Base-by-base conservation (phyloP, 495 filamentous ascomycete genomes). In the Parathielavia appendiculata region DNA sequence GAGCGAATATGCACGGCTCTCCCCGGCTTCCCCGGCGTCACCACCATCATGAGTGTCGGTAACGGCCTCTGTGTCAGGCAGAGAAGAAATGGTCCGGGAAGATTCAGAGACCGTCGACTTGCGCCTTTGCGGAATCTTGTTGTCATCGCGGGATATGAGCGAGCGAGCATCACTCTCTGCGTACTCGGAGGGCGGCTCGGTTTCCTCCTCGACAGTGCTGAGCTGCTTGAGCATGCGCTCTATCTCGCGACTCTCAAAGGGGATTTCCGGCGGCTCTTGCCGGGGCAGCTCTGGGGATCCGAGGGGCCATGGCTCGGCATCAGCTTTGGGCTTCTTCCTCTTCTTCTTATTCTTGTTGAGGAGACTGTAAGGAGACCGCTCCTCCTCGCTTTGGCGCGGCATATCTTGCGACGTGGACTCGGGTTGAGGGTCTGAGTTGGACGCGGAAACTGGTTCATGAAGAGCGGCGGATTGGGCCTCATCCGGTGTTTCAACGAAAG, bases 291-390 rank as follows among this genome's bases (percentile, higher is more conserved):
- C 57, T 0, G 64, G 57, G 1, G 64, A 65, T 16, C 35, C 62
- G 23, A 58, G 26, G 5, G 67, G 67, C 62, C 62, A 67, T 43
- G 64, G 58, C 17, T 66, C 66, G 10, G 59, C 38, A 2, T 60
- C 57, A 2, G 54, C 43, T 40, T 57, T 62, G 55, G 59, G 43
- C 57, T 56, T 57, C 5, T 54, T 51, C 38, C 50, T 41, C 60
- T 66, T 71, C 60, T 69, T 66, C 50, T 66, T 69, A 48, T 63
- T 62, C 55, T 64, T 63, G 57, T 61, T 67, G 22, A 55, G 56
- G 36, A 69, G 65, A 52, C 63, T 69, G 54, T 69, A 66, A 11
- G 56, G 63, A 1, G 65, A 59, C 22, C 58, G 54, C 32, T 62
- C 57, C 30, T 61, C 58, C 8, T 52, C 54, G 26, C 20, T 36